A percentile compares a stretch with the other conserved stretches of the same genome.
These are phyloP conservation scores for Nicotiana otophora DNA, from an alignment of 257 asterid genomes.

Conservation along the genomic window DNA sequence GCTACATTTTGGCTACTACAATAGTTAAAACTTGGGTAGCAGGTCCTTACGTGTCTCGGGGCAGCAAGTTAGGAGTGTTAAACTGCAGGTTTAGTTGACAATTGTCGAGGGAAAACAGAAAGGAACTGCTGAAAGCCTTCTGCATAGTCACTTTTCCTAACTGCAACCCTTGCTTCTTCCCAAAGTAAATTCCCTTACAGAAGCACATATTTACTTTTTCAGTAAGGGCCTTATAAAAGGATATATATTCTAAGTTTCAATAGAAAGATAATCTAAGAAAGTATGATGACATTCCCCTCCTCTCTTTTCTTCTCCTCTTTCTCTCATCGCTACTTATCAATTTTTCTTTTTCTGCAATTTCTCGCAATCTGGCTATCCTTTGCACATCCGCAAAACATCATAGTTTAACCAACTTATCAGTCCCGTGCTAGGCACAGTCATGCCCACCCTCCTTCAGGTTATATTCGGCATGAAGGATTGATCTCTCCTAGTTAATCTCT, in stretches of 20 bases:
- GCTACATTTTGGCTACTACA: neutral
- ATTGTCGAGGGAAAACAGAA: too few relatives aligned
- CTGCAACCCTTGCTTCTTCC: neutral
- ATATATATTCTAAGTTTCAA: neutral
- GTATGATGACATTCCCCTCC: too few relatives aligned
- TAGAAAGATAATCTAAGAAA: neutral
- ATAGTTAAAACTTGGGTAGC: neutral
- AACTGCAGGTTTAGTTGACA: neutral
- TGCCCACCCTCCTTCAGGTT: neutral
- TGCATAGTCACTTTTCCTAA: neutral
- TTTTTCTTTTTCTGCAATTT: neutral
- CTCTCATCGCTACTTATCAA: neutral
- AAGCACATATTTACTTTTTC: too few relatives aligned
- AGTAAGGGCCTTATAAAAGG: neutral
- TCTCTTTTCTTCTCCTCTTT: neutral
- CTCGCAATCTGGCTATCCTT: neutral
- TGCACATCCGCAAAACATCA: neutral
- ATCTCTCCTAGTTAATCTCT: neutral
- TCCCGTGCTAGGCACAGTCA: neutral
- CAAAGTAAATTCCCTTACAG: neutral
- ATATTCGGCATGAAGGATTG: neutral
- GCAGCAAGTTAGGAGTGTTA: neutral
- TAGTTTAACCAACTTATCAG: neutral
- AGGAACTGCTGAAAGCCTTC: neutral
- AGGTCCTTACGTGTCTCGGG: neutral